These are phyloP conservation scores for Paecilomyces sp. DNA, from an alignment of 2,329 filamentous ascomycete species.

Conservation along the genomic window DNA sequence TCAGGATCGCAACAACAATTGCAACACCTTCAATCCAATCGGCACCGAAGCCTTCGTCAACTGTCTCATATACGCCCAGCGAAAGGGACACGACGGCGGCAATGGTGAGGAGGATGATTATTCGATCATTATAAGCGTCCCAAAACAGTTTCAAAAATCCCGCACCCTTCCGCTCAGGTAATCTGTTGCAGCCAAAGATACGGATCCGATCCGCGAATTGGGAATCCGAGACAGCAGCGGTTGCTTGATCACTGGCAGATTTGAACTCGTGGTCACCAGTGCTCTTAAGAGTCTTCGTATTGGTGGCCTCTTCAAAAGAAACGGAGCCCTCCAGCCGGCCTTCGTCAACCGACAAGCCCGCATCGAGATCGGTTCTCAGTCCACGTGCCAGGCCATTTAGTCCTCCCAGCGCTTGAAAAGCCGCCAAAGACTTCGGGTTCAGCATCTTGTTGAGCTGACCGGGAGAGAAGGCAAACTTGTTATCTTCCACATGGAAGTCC, in stretches of 20 bases:
- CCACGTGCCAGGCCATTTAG: constrained; percentile 72
- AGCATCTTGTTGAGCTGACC: constrained; percentile 12
- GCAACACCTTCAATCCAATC: constrained; percentile 65
- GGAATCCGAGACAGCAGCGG: constrained; percentile 9
- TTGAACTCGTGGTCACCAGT: constrained; percentile 2
- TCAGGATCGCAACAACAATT: constrained; percentile 58
- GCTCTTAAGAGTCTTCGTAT: constrained; percentile 11
- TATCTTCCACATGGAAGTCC: constrained; percentile 69
- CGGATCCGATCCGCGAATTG: constrained; percentile 52
- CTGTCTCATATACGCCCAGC: constrained; percentile 62
- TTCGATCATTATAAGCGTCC: constrained; percentile 67
- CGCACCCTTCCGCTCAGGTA: constrained; percentile 58
- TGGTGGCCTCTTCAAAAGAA: constrained; percentile 63
- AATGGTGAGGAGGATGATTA: constrained; percentile 61
- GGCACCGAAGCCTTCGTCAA: constrained; percentile 43
- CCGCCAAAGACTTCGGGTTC: constrained; percentile 80
- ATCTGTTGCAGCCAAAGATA: constrained; percentile 53
- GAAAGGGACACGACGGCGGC: constrained; percentile 63
- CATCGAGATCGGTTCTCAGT: constrained; percentile 61
- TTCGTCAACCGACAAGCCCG: constrained; percentile 74
- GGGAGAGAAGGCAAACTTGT: constrained; percentile 72
- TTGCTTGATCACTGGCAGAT: neutral
- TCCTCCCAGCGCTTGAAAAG: constrained; percentile 75
- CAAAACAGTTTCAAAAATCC: constrained; percentile 56
- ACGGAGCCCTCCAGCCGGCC: constrained; percentile 56